Evolutionary conservation across 352 stramenopile genomes (phyloP).

Genomic region (Pythium folliculosum): DNA sequence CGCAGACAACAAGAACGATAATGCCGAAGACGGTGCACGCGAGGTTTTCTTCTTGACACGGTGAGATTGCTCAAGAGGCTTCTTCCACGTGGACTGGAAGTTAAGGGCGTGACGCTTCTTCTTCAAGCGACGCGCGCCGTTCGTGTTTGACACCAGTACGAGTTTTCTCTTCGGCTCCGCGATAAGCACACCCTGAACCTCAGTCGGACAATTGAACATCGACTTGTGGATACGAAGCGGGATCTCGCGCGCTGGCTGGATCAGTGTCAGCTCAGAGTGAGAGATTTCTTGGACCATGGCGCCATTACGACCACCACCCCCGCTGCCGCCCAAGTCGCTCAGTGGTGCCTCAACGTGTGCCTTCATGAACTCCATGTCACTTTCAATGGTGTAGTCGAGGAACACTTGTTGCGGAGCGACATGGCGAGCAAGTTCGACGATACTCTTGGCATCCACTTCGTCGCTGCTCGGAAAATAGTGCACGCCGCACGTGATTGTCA

Average conservation of each 20-base stretch:
- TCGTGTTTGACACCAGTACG: constrained; percentile 67
- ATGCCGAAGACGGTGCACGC: constrained; percentile 53
- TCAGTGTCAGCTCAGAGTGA: constrained; percentile 11
- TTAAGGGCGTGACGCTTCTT: constrained; percentile 85
- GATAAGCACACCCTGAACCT: constrained; percentile 77
- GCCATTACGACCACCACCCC: background rate
- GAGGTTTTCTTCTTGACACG: constrained; percentile 76
- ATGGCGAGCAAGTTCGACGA: constrained; percentile 69
- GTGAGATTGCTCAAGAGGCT: constrained; percentile 58
- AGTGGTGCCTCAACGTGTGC: constrained; percentile 40
- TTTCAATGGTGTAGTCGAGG: constrained; percentile 57
- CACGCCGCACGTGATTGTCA: constrained; percentile 69
- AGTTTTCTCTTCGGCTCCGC: constrained; percentile 82
- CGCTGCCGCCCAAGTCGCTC: background rate
- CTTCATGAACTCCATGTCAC: constrained; percentile 71
- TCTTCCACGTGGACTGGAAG: constrained; percentile 86
- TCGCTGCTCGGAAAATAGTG: constrained; percentile 86
- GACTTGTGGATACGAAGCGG: constrained; percentile 83
- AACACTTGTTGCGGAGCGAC: constrained; percentile 64
- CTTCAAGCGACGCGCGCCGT: constrained; percentile 71
- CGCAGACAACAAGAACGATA: constrained; percentile 81
- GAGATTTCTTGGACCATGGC: constrained; percentile 26
- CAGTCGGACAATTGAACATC: constrained; percentile 79
- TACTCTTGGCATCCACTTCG: constrained; percentile 84
- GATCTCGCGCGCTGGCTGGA: constrained; percentile 45